Percentiles rank a stretch among this genome's conserved stretches.
phyloP scores from a whole-genome alignment of 1,139 yeast genomes.

The Geotrichum restrictum region DNA sequence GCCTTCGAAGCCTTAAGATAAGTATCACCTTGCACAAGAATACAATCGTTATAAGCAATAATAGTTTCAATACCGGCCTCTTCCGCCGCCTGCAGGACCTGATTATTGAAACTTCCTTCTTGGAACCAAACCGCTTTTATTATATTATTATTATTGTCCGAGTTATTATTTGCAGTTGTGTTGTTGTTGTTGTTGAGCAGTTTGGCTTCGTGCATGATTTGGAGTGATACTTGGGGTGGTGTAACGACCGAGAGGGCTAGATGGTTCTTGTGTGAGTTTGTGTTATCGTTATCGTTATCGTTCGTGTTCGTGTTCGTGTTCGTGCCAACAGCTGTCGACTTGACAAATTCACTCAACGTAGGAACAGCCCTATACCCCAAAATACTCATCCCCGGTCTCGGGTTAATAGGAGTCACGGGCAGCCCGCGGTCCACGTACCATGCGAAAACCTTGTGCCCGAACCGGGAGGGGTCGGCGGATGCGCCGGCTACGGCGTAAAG shows the following conservation, averaged over 20 bases:
- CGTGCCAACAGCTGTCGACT: conserved; percentile 28
- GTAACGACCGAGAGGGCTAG: conserved; percentile 50
- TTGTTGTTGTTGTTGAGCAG: conserved; percentile 31
- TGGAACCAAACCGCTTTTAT: conserved; percentile 75
- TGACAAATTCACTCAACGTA: conserved; percentile 41
- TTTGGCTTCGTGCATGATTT: conserved; percentile 46
- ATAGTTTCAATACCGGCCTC: conserved; percentile 38
- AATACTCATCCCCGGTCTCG: conserved; percentile 47
- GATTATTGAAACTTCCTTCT: conserved; percentile 66
- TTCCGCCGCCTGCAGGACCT: conserved; percentile 48
- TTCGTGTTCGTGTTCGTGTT: conserved; percentile 16
- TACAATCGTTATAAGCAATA: conserved; percentile 62
- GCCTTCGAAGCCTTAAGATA: conserved; percentile 41
- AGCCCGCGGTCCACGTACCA: conserved; percentile 63
- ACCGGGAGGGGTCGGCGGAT: conserved; percentile 58
- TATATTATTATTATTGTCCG: conserved; percentile 17
- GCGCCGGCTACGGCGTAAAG: conserved; percentile 72
- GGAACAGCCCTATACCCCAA: conserved; percentile 45
- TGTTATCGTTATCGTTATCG: conserved; percentile 18
- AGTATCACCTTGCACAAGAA: conserved; percentile 63
- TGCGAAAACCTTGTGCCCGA: conserved; percentile 62
- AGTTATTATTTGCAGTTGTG: not conserved
- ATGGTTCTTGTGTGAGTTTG: too few species aligned
- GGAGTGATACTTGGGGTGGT: conserved; percentile 59
- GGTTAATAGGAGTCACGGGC: conserved; percentile 64